Percentiles rank a stretch among this genome's conserved stretches.
Evolutionary conservation across 805 yeast genomes (phyloP).

Genomic region (Lachancea fermentati): DNA sequence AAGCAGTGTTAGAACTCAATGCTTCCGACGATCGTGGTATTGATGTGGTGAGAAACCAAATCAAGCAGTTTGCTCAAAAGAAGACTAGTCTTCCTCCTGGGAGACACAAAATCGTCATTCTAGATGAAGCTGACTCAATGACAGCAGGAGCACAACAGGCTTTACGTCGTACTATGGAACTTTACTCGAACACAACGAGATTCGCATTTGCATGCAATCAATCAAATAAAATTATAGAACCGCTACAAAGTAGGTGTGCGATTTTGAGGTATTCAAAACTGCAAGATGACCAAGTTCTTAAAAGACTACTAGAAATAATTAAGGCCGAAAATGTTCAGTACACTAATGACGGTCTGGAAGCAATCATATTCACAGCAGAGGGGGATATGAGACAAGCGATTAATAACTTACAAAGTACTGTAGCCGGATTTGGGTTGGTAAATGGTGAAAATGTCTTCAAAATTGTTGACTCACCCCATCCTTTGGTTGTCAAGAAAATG

Average conservation of each 20-base stretch:
- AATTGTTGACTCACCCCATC: conserved; percentile 96
- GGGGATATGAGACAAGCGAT: conserved; percentile 99
- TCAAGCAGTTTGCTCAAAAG: conserved; percentile 94
- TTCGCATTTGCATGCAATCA: conserved; percentile 99
- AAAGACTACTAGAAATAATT: conserved; percentile 65
- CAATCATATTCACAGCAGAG: conserved; percentile 89
- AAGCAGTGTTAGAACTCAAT: conserved; percentile 87
- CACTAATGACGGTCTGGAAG: conserved; percentile 87
- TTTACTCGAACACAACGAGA: conserved; percentile 90
- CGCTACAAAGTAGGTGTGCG: conserved; percentile 94
- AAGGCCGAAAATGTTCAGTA: conserved; percentile 66
- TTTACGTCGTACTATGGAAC: conserved; percentile 88
- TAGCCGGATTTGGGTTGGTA: conserved; percentile 90
- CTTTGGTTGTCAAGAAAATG: conserved; percentile 72
- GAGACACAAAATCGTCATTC: conserved; percentile 83
- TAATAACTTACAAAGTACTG: conserved; percentile 89
- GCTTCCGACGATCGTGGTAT: conserved; percentile 98
- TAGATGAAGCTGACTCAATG: conserved; percentile 97
- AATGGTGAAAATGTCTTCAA: conserved; percentile 88
- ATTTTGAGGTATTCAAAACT: conserved; percentile 78
- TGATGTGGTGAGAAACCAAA: conserved; percentile 89
- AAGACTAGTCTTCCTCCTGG: conserved; percentile 84
- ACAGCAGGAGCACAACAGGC: conserved; percentile 97
- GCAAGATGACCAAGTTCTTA: conserved; percentile 77
- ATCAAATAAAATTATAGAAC: conserved; percentile 91